Evolutionary conservation across 768 basidiomycete species (phyloP).

Genomic region (Tylopilus sp.): DNA sequence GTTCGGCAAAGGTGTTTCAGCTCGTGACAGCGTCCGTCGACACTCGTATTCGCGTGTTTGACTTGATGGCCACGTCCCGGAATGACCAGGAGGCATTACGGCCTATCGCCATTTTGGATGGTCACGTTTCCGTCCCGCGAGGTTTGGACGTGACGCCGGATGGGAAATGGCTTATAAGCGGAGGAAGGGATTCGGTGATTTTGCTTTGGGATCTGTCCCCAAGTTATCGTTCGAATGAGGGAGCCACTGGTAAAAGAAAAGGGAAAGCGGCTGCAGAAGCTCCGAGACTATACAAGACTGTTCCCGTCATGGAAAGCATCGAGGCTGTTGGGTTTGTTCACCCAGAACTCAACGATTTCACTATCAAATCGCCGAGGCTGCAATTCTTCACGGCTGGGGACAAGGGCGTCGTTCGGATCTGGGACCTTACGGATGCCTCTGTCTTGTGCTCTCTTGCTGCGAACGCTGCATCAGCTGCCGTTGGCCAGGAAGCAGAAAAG

Average conservation of each 20-base stretch:
- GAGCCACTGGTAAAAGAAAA: constrained; percentile 30
- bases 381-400: constrained; percentile 89
- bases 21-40: constrained; percentile 92
- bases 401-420: constrained; percentile 79
- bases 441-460: constrained; percentile 57
- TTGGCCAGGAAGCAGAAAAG: constrained; percentile 71
- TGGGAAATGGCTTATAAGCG: constrained; percentile 87
- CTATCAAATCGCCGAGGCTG: constrained; percentile 35
- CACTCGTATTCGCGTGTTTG: constrained; percentile 88
- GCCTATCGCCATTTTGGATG: constrained; percentile 83
- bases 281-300: constrained; percentile 70
- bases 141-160: constrained; percentile 83
- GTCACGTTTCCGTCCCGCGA: constrained; percentile 92
- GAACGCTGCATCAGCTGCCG: constrained; percentile 31
- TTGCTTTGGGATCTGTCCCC: constrained; percentile 81
- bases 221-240: neutral
- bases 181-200: constrained; percentile 90
- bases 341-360: constrained; percentile 44
- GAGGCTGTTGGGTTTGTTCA: constrained; percentile 79
- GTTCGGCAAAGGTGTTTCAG: constrained; percentile 59
- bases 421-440: constrained; percentile 71
- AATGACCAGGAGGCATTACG: constrained; percentile 54
- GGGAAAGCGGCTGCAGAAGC: constrained; percentile 44
- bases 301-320: constrained; percentile 80
- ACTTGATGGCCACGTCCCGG: constrained; percentile 65